phyloP scores from a whole-genome alignment of 768 basidiomycete species.

The Auriculariales sp. region DNA sequence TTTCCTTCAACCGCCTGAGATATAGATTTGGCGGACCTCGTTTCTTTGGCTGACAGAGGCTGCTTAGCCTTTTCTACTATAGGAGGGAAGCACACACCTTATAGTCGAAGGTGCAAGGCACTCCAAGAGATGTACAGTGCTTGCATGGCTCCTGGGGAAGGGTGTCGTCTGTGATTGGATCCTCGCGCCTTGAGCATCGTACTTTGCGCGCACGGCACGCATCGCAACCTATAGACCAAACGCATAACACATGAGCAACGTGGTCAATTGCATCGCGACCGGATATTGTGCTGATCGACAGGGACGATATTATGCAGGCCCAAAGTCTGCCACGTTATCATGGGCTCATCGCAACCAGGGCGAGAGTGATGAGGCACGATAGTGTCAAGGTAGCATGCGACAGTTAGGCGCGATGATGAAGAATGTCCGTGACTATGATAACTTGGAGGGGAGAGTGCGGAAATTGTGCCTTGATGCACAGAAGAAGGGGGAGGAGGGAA shows the following conservation, averaged over 20 bases:
- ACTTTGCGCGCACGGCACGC: conserved; percentile 81
- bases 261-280: conserved; percentile 9
- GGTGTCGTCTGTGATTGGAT: conserved; percentile 68
- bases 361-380: conserved; percentile 20
- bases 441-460: conserved; percentile 25
- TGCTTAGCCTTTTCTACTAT: neutral
- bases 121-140: conserved; percentile 71
- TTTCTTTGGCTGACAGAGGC: conserved; percentile 65
- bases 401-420: conserved; percentile 11
- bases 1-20: conserved; percentile 18
- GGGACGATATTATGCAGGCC: conserved; percentile 40
- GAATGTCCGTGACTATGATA: conserved; percentile 18
- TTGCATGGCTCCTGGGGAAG: conserved; percentile 68
- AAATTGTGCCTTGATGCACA: conserved; percentile 22
- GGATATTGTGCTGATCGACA: conserved; percentile 53
- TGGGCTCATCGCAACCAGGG: conserved; percentile 13
- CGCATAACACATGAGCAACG: conserved; percentile 11
- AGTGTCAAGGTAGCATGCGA: conserved; percentile 22
- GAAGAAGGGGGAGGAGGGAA: conserved; percentile 12
- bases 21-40: conserved; percentile 86
- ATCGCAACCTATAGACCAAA: conserved; percentile 53
- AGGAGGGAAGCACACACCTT: conserved; percentile 74
- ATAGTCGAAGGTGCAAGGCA: conserved; percentile 85
- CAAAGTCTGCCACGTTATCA: conserved; percentile 20
- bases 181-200: conserved; percentile 67